Base-by-base conservation (phyloP, 208 protist genomes). In the Crithidia expoeki region DNA sequence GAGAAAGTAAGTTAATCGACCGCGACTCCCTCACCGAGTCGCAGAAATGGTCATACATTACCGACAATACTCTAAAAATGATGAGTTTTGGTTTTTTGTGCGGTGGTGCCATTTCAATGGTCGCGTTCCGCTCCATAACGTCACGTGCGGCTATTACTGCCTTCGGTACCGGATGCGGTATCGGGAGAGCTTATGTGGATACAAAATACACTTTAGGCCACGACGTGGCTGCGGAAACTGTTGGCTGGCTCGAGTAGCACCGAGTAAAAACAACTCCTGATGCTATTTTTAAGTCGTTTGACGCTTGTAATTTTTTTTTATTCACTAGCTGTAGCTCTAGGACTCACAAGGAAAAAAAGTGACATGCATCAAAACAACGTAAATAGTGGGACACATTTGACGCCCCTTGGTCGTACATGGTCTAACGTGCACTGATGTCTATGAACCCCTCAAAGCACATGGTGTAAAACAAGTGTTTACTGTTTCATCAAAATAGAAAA, bases 111-210 rank as follows among this genome's bases (percentile, higher is more conserved):
- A 55, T 88, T 33, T 84, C 82, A 3, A 65, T 94, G 55, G 68
- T 96, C 21, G 69, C 86, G 11, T 91, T 93, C 72, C 85, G 85
- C n/a, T 88, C 80, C 6, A 67, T 92, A 7, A 65, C 79, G 10
- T 62, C 80, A 5, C 80, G 91, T 4, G 80, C 81, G 5, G 80
- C 83, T 5, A 68, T 79, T 17, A 88, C 88, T 33, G 85, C 85
- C 10, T 89, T 88, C 46, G 88, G 91, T 11, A 80, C 81, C 5
- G 91, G 91, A 12, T 93, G 80, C 67, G 91, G 91, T 34, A 66
- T 96, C n/a, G 91, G 91, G 11, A 90, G 87, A 60, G 73, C 91
- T 12, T 96, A 94, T 44, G 88, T 96, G 21, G 91, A 96, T 60
- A 84, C 88, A 4, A 82, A 90, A 61, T 96, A 92, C 68, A 68